These are phyloP conservation scores for Candida mesenterica DNA, from an alignment of 1,139 yeast species.

Conservation along the genomic window DNA sequence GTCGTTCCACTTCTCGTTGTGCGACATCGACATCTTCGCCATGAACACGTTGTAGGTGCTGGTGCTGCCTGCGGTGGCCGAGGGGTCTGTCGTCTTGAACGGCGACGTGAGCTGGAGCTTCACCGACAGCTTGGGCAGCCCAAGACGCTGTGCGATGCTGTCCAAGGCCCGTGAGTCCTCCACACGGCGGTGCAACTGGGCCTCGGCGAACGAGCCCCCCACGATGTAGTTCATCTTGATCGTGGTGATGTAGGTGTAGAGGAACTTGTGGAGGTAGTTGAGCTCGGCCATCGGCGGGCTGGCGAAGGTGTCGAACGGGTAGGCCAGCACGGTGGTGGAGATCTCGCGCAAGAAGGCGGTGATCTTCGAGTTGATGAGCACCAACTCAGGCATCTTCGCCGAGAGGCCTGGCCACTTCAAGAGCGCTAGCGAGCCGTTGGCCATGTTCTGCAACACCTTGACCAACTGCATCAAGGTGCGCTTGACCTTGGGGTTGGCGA, in stretches of 20 bases:
- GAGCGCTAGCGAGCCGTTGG: constrained; percentile 67
- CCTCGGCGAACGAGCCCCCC: constrained; percentile 21
- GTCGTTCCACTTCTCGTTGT: constrained; percentile 44
- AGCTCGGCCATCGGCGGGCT: constrained; percentile 44
- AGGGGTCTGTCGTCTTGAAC: constrained; percentile 39
- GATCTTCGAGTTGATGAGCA: constrained; percentile 44
- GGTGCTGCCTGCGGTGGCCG: constrained; percentile 46
- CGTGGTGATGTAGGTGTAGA: constrained; percentile 59
- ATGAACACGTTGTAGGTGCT: constrained; percentile 62
- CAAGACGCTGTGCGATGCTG: constrained; percentile 28
- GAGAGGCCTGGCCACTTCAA: constrained; percentile 60
- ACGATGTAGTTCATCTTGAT: constrained; percentile 45
- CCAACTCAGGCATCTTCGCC: constrained; percentile 40
- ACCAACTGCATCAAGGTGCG: constrained; percentile 80
- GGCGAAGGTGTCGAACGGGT: constrained; percentile 29
- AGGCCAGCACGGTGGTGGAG: constrained; percentile 15
- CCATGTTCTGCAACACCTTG: constrained; percentile 81
- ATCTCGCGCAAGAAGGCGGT: constrained; percentile 40
- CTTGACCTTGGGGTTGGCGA: constrained; percentile 51
- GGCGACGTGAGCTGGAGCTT: constrained; percentile 56
- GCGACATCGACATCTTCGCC: constrained; percentile 62
- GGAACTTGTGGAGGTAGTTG: constrained; percentile 61
- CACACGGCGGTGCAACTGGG: constrained; percentile 27
- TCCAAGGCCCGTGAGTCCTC: constrained; percentile 29
- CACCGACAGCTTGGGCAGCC: constrained; percentile 41